These are phyloP conservation scores for Selenicereus undatus DNA, from an alignment of 148 eudicot species.

Conservation along the genomic window DNA sequence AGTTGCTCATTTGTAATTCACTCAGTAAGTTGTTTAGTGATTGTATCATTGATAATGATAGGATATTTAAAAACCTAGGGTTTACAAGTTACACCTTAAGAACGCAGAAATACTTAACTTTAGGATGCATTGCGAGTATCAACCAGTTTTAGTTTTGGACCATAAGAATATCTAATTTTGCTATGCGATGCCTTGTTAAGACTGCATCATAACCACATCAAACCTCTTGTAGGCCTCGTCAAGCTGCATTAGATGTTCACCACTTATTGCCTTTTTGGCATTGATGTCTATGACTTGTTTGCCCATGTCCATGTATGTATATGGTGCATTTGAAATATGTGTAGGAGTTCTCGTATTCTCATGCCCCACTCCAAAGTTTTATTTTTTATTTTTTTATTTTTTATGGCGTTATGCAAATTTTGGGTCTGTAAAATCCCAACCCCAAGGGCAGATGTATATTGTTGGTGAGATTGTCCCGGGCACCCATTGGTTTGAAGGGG, in stretches of 20 bases:
- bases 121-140: not conserved
- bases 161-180: not conserved
- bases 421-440: not conserved
- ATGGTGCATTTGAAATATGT: not conserved
- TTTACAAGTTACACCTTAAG: not conserved
- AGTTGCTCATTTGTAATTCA: slow-evolving; percentile 7
- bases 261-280: not conserved
- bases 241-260: not conserved
- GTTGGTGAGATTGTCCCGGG: no score
- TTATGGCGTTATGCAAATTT: not conserved
- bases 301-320: not conserved
- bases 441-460: not conserved
- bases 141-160: not conserved
- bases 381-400: no score
- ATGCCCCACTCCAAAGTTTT: no score
- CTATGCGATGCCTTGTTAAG: not conserved
- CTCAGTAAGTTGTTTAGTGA: not conserved
- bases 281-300: not conserved
- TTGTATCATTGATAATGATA: not conserved
- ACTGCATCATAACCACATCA: not conserved
- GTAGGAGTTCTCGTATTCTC: not conserved
- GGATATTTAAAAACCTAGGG: not conserved
- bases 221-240: not conserved
- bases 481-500: no score
- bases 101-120: not conserved